A percentile compares a stretch with the other conserved stretches of the same genome.
Evolutionary conservation across 306 rosid species (phyloP).

Genomic region (Casuarina equisetifolia): DNA sequence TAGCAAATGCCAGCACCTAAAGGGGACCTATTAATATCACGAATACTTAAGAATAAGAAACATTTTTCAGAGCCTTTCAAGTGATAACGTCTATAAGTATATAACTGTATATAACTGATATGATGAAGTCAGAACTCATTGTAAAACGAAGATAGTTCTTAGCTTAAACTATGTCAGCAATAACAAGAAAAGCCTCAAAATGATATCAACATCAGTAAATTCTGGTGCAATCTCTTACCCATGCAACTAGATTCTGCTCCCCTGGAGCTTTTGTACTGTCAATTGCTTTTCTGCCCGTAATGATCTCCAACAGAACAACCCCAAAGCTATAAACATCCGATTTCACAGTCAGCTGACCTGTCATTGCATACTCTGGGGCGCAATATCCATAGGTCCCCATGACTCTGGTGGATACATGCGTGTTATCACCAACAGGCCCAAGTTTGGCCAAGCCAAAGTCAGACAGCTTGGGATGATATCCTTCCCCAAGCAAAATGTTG

Average conservation of each 20-base stretch:
- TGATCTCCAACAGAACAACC: slow-evolving; percentile 87
- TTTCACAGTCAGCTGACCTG: slow-evolving; percentile 84
- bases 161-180: neutral
- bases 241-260: slow-evolving; percentile 92
- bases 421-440: slow-evolving; percentile 93
- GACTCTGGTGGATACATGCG: slow-evolving; percentile 93
- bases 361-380: slow-evolving; percentile 94
- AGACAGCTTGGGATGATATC: slow-evolving; percentile 82
- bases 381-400: slow-evolving; percentile 97
- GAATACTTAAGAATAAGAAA: neutral
- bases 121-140: neutral
- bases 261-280: slow-evolving; percentile 72
- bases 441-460: slow-evolving; percentile 95
- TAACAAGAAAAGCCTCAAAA: neutral
- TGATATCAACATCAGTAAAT: neutral
- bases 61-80: neutral
- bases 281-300: slow-evolving; percentile 90
- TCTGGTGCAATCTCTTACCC: slow-evolving; percentile 58
- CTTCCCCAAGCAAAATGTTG: slow-evolving; percentile 87
- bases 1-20: neutral
- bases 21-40: too few species aligned
- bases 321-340: slow-evolving; percentile 99
- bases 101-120: neutral
- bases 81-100: neutral
- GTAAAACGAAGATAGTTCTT: neutral